phyloP scores from a whole-genome alignment of 345 rosid species.

The Sisymbrium altissimum region DNA sequence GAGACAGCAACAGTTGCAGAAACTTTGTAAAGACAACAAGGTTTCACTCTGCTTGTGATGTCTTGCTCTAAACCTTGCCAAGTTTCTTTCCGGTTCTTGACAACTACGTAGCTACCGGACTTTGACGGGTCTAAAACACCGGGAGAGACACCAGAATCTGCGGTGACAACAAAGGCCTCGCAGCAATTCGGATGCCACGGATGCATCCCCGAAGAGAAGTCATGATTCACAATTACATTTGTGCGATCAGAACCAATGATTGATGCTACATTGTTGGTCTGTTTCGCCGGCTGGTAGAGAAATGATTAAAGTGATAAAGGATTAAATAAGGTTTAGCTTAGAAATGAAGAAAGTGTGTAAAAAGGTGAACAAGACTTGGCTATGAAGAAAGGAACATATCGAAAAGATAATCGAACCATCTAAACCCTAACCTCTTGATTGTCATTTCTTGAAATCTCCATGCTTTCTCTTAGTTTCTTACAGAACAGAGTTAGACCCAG shows the following conservation, averaged over 20 bases:
- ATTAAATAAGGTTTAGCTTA: background rate
- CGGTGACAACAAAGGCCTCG: constrained; percentile 53
- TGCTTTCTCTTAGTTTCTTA: constrained; percentile 24
- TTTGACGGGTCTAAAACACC: constrained; percentile 37
- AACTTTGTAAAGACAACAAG: constrained; percentile 52
- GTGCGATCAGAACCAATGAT: constrained; percentile 47
- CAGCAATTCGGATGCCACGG: constrained; percentile 87
- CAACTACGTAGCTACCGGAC: constrained; percentile 48
- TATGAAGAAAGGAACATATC: constrained; percentile 19
- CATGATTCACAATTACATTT: constrained; percentile 64
- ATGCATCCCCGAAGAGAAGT: constrained; percentile 67
- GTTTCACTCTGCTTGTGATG: constrained; percentile 59
- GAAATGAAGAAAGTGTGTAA: constrained; percentile 3
- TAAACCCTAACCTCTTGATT: constrained; percentile 19
- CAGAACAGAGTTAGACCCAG: constrained; percentile 18
- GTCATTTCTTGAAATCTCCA: constrained; percentile 30
- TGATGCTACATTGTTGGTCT: constrained; percentile 35
- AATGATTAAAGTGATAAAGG: constrained; percentile 2
- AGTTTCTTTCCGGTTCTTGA: constrained; percentile 63
- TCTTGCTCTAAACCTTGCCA: constrained; percentile 99
- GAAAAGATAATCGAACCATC: background rate
- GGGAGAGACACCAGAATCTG: constrained; percentile 42
- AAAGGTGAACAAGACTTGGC: constrained; percentile 18
- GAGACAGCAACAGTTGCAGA: constrained; percentile 71
- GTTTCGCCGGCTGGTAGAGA: background rate